phyloP scores from a whole-genome alignment of 495 filamentous ascomycete species.

The Talaromyces stipitatus region DNA sequence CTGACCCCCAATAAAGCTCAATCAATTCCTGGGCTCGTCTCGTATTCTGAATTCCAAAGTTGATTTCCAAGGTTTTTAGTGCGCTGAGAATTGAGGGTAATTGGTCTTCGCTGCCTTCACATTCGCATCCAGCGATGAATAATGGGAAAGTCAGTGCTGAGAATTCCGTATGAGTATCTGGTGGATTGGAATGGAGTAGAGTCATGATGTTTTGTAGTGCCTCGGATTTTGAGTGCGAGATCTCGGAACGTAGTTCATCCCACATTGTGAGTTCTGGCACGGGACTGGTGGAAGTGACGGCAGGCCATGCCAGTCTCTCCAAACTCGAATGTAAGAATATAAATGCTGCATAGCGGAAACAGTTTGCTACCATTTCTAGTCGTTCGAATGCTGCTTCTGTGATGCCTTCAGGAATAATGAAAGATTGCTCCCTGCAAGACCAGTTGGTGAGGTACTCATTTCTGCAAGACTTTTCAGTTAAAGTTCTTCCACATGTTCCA shows the following conservation, averaged over 20 bases:
- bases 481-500: neutral
- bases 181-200: conserved; percentile 19
- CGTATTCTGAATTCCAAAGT: conserved; percentile 39
- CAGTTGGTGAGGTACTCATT: conserved; percentile 30
- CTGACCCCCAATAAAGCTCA: conserved; percentile 20
- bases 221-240: conserved; percentile 22
- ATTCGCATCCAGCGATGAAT: conserved; percentile 34
- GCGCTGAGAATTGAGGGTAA: conserved; percentile 19
- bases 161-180: conserved; percentile 34
- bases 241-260: conserved; percentile 2
- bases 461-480: conserved; percentile 13
- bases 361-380: conserved; percentile 36
- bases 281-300: neutral
- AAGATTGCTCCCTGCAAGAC: conserved; percentile 22
- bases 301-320: conserved; percentile 17
- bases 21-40: conserved; percentile 33
- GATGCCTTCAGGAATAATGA: conserved; percentile 28
- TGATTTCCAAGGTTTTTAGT: conserved; percentile 23
- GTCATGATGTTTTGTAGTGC: conserved; percentile 24
- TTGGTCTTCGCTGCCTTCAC: conserved; percentile 15
- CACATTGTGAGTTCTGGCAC: neutral
- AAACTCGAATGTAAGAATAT: conserved; percentile 36
- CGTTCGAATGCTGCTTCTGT: conserved; percentile 22
- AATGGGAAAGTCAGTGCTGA: conserved; percentile 39
- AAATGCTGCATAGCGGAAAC: conserved; percentile 36